These are phyloP conservation scores for Tylopilus intermedius DNA, from an alignment of 768 basidiomycete species.

Conservation along the genomic window DNA sequence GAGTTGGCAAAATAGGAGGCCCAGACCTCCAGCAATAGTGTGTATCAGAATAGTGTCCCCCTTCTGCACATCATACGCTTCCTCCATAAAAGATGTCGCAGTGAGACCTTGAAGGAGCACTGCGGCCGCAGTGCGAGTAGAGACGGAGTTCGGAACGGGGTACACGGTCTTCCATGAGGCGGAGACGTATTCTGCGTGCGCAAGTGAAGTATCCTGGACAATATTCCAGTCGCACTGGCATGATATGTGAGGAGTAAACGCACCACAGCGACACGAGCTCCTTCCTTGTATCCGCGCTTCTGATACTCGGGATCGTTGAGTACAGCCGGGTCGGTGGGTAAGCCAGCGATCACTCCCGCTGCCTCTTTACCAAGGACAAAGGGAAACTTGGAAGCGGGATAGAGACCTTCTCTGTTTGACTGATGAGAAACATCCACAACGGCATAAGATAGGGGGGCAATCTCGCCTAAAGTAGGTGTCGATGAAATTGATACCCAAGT, in stretches of 20 bases:
- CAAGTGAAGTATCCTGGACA: constrained; percentile 41
- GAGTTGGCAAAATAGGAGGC: constrained; percentile 61
- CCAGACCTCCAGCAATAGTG: constrained; percentile 90
- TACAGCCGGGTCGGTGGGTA: constrained; percentile 64
- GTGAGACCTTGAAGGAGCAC: constrained; percentile 74
- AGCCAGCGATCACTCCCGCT: constrained; percentile 66
- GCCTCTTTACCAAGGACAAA: constrained; percentile 73
- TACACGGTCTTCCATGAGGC: constrained; percentile 57
- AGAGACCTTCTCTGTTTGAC: constrained; percentile 54
- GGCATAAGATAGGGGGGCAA: background rate
- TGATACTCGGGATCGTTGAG: constrained; percentile 60
- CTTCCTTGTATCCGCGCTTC: constrained; percentile 58
- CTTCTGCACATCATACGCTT: constrained; percentile 78
- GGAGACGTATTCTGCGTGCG: constrained; percentile 70
- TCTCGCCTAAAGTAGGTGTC: constrained; percentile 74
- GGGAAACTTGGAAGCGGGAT: constrained; percentile 55
- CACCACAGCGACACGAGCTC: constrained; percentile 71
- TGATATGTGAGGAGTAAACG: constrained; percentile 17
- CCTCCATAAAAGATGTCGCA: constrained; percentile 69
- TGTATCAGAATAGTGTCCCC: constrained; percentile 81
- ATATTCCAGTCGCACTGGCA: background rate
- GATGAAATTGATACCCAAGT: constrained; percentile 82
- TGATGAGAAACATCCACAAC: background rate
- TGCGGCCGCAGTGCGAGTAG: constrained; percentile 62
- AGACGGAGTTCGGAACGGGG: constrained; percentile 59